Evolutionary conservation across 192 early-diverging fungal genomes (phyloP), one percentile per base, ranked within the genome.

Genomic region (Mortierella antarctica): DNA sequence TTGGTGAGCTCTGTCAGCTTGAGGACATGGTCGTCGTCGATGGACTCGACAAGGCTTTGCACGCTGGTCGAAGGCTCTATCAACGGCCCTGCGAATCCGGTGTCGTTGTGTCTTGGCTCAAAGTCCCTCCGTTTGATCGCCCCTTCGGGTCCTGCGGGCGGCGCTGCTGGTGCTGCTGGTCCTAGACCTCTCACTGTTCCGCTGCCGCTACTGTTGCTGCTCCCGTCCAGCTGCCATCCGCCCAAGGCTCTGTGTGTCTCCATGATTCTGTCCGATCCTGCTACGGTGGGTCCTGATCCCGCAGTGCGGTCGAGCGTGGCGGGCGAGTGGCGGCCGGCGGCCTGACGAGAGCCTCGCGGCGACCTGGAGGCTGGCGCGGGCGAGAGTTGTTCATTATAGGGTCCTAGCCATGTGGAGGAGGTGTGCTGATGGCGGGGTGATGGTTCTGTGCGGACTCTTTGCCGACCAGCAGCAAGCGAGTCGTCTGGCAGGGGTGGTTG

Each of bases 1-100:
- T 80, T 80, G 31, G 77, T 80, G 65, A 80, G 67, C 55, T 80
- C 77, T 62, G 77, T 80, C n/a, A 80, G 60, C 41, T 72, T 80
- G 53, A 72, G 63, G 64, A 80, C 77, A 61, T 80, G 57, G 23
- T 80, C 70, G 11, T 80, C 77, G 39, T 80, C 70, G 20, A 80
- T 80, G 7, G 77, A 64, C 47, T 80, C 77, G 20, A 80, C 77
- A 18, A 80, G 48, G 41, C 77, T 80, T 46, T 80, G 77, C 11
- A 80, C 46, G 63, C 77, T 80, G 55, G 39, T 80, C 7, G 77
- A 80, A 10, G 62, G 77, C 44, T 80, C 77, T 21, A 80, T 71
- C 45, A 13, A 56, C 20, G 62, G 31, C 17, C 59, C 58, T 42
- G 70, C 11, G 31, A 13, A 40, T 17, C 40, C 54, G 20, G 15